Base-by-base conservation (phyloP, 176 grass and related monocot genomes). In the Carex myosuroides region DNA sequence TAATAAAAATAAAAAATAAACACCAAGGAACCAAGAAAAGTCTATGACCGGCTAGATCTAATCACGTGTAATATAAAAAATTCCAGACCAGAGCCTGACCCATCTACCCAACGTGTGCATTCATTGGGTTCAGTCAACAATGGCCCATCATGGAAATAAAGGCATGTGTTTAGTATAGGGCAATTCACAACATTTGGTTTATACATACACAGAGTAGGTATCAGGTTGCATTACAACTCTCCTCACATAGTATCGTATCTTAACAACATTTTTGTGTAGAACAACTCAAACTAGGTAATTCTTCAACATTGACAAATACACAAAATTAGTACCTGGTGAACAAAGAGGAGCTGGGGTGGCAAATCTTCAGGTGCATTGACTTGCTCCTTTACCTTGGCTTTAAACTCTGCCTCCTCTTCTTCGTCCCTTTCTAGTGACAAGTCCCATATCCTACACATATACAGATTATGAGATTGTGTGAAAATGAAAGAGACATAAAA, bases 401-500 rank as follows among this genome's bases (percentile, higher is more conserved):
- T 93, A 61, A 98, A 98, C 72, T 94, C 95, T 8, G 95, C 90
- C 83, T 98, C 95, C 87, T 98, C 95, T 83, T 98, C 95, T 61
- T 82, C 84, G 75, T 98, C 92, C 87, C 69, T 98, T 75, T 98
- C 90, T 64, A 98, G 80, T 44, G 91, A 90, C 83, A 98, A 81
- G 77, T 98, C 95, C 95, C 95, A 94, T 84, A 98, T 90, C 87
- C 95, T 98, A 76, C 21, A 64, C 18, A 64, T 62, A 81, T 61
- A 64, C 32, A 42, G 17, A 44, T 20, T 81, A 21, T 81, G 4
- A 81, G n/a, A 61, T 26, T 64, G 58, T 64, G 37, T 30, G 3
- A 39, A 83, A 33, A 83, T 68, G 29, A 83, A 32, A 64, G 37
- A 83, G 26, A 30, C 58, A 68, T 54, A 30, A 68, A 32, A 64